Conservation (phyloP, 1,284 basidiomycete genomes). For the Austroboletus rostrupii region DNA sequence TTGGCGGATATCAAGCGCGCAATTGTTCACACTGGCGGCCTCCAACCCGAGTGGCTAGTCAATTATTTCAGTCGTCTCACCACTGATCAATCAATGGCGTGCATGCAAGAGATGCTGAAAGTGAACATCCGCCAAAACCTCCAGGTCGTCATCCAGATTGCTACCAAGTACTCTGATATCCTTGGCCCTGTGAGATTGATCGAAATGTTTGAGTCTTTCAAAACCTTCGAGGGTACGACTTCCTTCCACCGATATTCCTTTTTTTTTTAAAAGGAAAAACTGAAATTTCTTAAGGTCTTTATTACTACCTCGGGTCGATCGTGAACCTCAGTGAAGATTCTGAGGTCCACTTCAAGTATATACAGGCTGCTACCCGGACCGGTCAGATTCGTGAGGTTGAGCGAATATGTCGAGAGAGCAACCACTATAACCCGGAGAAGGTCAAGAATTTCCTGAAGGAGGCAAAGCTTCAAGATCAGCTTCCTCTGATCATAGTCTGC, state of each 20-base stretch:
- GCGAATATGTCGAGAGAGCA: conserved; percentile 96
- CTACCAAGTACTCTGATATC: conserved; percentile 98
- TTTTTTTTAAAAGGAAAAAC: conserved; percentile 1
- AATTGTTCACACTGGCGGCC: conserved; percentile 88
- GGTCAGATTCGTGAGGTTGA: conserved; percentile 99
- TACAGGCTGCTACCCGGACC: conserved; percentile 97
- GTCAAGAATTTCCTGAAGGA: conserved; percentile 99
- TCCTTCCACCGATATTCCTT: background rate
- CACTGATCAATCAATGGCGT: conserved; percentile 97
- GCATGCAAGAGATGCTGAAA: conserved; percentile 95
- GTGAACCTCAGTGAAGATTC: conserved; percentile 96
- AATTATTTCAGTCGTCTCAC: conserved; percentile 97
- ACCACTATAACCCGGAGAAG: conserved; percentile 98
- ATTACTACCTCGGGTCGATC: conserved; percentile 96
- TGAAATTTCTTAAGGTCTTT: conserved; percentile 61
- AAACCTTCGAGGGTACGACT: conserved; percentile 82
- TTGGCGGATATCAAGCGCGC: conserved; percentile 97
- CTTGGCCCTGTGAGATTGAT: conserved; percentile 96
- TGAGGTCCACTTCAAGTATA: conserved; percentile 99
- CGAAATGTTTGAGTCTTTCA: conserved; percentile 98
- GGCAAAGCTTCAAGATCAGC: conserved; percentile 93
- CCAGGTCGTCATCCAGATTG: conserved; percentile 95
- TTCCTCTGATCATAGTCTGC: conserved; percentile 99
- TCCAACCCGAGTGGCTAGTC: conserved; percentile 96
- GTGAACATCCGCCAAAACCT: conserved; percentile 98